phyloP scores from a whole-genome alignment of 371 early-diverging fungal species.

The Mortierella sp. region DNA sequence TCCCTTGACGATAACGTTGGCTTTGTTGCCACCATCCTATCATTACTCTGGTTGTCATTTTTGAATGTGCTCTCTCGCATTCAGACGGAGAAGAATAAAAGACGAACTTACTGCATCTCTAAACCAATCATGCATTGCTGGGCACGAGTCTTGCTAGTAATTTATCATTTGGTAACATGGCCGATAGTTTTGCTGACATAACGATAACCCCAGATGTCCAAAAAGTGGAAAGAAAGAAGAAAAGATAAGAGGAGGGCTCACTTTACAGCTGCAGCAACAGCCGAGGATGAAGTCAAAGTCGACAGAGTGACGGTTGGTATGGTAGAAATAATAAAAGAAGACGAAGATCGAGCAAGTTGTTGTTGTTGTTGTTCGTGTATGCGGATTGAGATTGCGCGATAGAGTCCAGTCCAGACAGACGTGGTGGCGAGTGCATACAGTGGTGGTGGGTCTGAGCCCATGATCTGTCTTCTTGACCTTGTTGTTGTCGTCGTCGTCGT shows the following conservation, averaged over 20 bases:
- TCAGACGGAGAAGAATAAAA: too few relatives aligned
- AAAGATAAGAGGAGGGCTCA: neutral
- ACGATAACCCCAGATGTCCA: neutral
- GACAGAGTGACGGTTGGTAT: neutral
- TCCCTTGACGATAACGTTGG: too few relatives aligned
- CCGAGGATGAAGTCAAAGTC: neutral
- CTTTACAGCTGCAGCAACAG: conserved; percentile 1
- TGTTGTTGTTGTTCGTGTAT: neutral
- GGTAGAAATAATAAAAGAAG: neutral
- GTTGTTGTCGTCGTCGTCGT: too few relatives aligned
- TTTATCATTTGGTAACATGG: too few relatives aligned
- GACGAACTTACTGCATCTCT: too few relatives aligned
- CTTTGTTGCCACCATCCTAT: too few relatives aligned
- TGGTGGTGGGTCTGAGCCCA: too few relatives aligned
- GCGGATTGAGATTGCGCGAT: neutral
- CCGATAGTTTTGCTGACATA: conserved; percentile 13
- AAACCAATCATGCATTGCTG: too few relatives aligned
- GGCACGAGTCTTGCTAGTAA: too few relatives aligned
- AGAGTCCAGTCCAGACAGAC: neutral
- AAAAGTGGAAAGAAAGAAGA: neutral
- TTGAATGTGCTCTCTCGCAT: too few relatives aligned
- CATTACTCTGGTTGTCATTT: too few relatives aligned
- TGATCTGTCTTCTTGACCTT: too few relatives aligned
- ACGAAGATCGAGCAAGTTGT: neutral
- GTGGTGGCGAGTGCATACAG: neutral